A percentile compares a stretch with the other conserved stretches of the same genome.
phyloP scores from a whole-genome alignment of 306 rosid species.

The Quercus alba region DNA sequence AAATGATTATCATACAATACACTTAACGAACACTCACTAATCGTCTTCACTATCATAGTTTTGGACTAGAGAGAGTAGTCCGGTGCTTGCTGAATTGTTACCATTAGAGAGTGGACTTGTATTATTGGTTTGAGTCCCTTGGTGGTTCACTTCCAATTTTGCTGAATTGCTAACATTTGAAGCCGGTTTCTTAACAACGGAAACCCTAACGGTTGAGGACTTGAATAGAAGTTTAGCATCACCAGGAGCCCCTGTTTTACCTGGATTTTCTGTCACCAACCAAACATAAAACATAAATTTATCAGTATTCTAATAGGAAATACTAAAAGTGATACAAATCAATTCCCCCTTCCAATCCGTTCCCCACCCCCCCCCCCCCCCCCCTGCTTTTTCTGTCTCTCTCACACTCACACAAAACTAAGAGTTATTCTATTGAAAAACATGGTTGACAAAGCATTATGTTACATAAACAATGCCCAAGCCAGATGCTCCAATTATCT shows the following conservation, averaged over 20 bases:
- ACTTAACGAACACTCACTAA: not conserved
- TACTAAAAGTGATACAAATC: not conserved
- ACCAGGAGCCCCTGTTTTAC: slow-evolving; percentile 11
- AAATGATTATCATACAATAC: no score
- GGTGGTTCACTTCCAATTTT: slow-evolving; percentile 8
- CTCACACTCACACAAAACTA: no score
- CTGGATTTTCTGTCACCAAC: slow-evolving; percentile 42
- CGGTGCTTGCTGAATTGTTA: not conserved
- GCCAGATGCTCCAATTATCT: no score
- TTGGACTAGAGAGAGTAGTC: not conserved
- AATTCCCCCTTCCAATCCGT: no score
- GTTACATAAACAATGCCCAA: no score
- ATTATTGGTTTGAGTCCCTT: not conserved
- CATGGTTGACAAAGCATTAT: no score
- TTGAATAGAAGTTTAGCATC: slow-evolving; percentile 32
- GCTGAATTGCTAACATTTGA: slow-evolving; percentile 18
- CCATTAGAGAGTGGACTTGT: not conserved
- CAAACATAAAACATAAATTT: not conserved
- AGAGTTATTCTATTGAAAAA: no score
- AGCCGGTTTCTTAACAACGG: slow-evolving; percentile 50
- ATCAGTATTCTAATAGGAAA: not conserved
- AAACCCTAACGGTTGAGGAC: slow-evolving; percentile 42
- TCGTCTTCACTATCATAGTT: not conserved
- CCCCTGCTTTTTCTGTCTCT: no score
- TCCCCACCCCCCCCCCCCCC: no score